Percentiles rank a stretch among this genome's conserved stretches.
Conservation (phyloP, 164 flowering plant species). For the Vitis labrusca region DNA sequence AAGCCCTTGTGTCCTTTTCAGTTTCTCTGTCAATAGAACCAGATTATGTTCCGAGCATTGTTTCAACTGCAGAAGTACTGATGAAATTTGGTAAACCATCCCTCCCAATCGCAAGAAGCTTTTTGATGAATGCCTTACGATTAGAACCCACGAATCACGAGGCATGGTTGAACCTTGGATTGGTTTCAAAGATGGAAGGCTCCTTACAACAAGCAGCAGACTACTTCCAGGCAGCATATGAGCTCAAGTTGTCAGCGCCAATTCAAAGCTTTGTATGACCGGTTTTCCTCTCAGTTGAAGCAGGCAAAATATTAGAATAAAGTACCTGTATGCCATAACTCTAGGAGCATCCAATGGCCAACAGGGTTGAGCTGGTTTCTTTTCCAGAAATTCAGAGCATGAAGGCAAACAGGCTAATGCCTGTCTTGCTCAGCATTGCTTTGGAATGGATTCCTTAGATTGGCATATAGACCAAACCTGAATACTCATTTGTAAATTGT, state of each 20-base stretch:
- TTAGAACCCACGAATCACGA: slow-evolving; percentile 83
- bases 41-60: slow-evolving; percentile 74
- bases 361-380: too few species aligned
- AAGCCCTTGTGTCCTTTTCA: slow-evolving; percentile 80
- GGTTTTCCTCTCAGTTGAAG: not conserved
- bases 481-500: too few species aligned
- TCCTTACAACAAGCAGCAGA: slow-evolving; percentile 79
- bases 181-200: slow-evolving; percentile 78
- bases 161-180: slow-evolving; percentile 89
- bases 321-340: too few species aligned
- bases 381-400: too few species aligned
- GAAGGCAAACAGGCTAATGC: too few species aligned
- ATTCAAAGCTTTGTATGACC: slow-evolving; percentile 51
- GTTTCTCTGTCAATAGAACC: slow-evolving; percentile 79
- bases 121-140: slow-evolving; percentile 74
- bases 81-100: slow-evolving; percentile 48
- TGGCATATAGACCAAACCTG: too few species aligned
- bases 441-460: too few species aligned
- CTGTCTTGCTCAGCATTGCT: too few species aligned
- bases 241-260: slow-evolving; percentile 76
- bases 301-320: too few species aligned
- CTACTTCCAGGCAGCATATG: slow-evolving; percentile 88
- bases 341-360: too few species aligned
- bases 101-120: slow-evolving; percentile 73
- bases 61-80: slow-evolving; percentile 72